Conservation (phyloP, 148 eudicot genomes). For the Camellia japonica region DNA sequence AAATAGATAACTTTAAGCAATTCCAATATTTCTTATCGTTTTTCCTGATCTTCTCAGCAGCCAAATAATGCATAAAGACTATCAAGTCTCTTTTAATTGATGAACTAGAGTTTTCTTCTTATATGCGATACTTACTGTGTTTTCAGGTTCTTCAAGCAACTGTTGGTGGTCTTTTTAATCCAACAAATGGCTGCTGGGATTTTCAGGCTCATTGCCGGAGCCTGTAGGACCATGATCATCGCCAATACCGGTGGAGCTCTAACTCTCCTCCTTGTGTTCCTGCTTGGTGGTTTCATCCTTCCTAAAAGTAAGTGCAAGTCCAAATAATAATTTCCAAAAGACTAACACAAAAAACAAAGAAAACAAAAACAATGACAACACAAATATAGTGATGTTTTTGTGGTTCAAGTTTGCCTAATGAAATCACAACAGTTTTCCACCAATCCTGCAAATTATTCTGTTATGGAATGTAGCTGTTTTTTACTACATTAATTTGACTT, state of each 20-base stretch:
- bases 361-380: neutral
- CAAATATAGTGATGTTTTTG: too few species aligned
- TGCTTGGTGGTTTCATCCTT: conserved; percentile 96
- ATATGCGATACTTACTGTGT: neutral
- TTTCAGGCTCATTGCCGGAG: conserved; percentile 75
- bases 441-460: too few species aligned
- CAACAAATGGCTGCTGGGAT: conserved; percentile 99
- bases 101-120: neutral
- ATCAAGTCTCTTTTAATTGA: neutral
- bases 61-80: too few species aligned
- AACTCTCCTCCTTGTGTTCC: conserved; percentile 69
- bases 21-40: too few species aligned
- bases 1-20: too few species aligned
- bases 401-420: too few species aligned
- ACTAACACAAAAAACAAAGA: neutral
- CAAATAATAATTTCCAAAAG: neutral
- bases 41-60: too few species aligned
- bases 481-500: neutral
- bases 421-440: too few species aligned
- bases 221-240: conserved; percentile 83
- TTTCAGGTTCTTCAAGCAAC: conserved; percentile 86
- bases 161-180: conserved; percentile 68
- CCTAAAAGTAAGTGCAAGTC: conserved; percentile 61
- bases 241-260: conserved; percentile 89
- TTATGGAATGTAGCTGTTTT: neutral